These are phyloP conservation scores for Botrytis hyacinthi DNA, from an alignment of 2,329 filamentous ascomycete species.

Conservation along the genomic window DNA sequence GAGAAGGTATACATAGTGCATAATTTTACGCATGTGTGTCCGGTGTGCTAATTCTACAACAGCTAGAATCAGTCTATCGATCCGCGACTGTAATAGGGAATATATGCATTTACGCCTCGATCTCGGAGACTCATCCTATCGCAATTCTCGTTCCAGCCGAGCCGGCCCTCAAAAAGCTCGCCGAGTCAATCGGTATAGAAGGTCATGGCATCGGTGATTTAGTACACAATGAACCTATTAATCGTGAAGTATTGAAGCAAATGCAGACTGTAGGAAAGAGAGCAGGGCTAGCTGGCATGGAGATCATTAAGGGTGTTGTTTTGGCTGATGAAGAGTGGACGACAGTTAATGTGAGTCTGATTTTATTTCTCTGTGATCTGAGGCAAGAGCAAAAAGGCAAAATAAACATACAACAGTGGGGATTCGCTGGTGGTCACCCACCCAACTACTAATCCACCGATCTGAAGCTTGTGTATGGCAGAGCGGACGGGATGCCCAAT, in stretches of 20 bases:
- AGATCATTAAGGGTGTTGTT: slow-evolving; percentile 18
- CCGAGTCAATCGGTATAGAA: slow-evolving; percentile 3
- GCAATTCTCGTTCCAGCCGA: slow-evolving; percentile 67
- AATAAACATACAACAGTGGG: neutral
- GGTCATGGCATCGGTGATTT: slow-evolving; percentile 11
- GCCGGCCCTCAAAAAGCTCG: slow-evolving; percentile 6
- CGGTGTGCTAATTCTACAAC: neutral
- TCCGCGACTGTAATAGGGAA: slow-evolving; percentile 73
- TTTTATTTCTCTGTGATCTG: no score
- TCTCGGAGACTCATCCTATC: slow-evolving; percentile 71
- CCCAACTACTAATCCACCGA: slow-evolving; percentile 8
- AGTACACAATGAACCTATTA: slow-evolving; percentile 2
- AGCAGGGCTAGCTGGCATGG: slow-evolving; percentile 14
- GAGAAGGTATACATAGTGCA: slow-evolving; percentile 57
- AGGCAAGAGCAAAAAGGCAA: neutral
- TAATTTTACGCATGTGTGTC: slow-evolving; percentile 14
- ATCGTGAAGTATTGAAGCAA: slow-evolving; percentile 10
- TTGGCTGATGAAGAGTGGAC: slow-evolving; percentile 39
- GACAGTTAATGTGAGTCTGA: slow-evolving; percentile 36
- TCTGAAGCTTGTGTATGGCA: slow-evolving; percentile 11
- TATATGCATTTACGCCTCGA: slow-evolving; percentile 80
- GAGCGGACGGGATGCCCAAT: slow-evolving; percentile 7
- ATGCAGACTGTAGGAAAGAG: slow-evolving; percentile 14
- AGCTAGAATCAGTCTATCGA: slow-evolving; percentile 84
- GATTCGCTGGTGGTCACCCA: neutral